Evolutionary conservation across 1,284 basidiomycete genomes (phyloP).

Genomic region (Irpex rosettiformis): DNA sequence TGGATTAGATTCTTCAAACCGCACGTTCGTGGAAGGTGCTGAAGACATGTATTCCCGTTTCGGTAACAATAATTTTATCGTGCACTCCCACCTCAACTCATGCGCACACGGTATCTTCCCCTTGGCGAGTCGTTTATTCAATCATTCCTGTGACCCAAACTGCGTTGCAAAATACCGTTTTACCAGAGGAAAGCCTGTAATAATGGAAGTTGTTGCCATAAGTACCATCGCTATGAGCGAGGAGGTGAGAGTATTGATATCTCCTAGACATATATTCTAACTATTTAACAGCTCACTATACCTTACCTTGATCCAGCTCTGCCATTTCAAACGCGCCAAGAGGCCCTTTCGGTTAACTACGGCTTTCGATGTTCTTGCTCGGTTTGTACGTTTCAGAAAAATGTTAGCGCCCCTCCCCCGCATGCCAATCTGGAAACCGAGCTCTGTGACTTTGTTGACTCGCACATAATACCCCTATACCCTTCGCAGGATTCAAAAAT

Average conservation of each 20-base stretch:
- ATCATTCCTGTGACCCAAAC: conserved; percentile 75
- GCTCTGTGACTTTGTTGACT: conserved; percentile 36
- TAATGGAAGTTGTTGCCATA: conserved; percentile 62
- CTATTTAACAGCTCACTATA: conserved; percentile 52
- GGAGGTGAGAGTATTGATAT: conserved; percentile 45
- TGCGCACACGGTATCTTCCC: conserved; percentile 73
- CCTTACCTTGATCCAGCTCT: conserved; percentile 76
- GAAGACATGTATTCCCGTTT: conserved; percentile 52
- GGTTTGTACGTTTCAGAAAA: conserved; percentile 45
- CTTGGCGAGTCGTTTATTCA: conserved; percentile 67
- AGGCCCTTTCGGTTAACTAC: conserved; percentile 57
- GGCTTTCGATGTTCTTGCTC: conserved; percentile 63
- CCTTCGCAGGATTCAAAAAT: neutral
- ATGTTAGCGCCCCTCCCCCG: conserved; percentile 33
- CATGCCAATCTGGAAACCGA: conserved; percentile 32
- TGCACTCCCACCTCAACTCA: conserved; percentile 65
- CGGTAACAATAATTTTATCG: conserved; percentile 73
- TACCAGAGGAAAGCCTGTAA: conserved; percentile 32
- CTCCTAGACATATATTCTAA: neutral
- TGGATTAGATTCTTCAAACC: conserved; percentile 13
- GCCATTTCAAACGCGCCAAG: conserved; percentile 49
- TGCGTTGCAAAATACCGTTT: conserved; percentile 61
- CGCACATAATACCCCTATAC: conserved; percentile 10
- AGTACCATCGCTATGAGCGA: conserved; percentile 51
- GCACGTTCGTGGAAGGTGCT: conserved; percentile 23